phyloP scores from a whole-genome alignment of 768 basidiomycete genomes.

The Termitomyces sp. region DNA sequence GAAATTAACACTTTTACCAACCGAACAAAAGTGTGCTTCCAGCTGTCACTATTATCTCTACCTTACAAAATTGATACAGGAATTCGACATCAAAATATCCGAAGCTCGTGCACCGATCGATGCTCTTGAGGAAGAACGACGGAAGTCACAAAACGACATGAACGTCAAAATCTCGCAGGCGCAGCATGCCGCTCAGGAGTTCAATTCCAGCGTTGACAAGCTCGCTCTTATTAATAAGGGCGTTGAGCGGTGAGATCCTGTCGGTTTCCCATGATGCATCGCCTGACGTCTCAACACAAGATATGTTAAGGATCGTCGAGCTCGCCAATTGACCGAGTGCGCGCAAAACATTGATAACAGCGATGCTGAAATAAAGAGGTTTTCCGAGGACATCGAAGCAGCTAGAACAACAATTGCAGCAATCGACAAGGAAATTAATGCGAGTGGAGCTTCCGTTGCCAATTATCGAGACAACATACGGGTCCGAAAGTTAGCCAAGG shows the following conservation, averaged over 20 bases:
- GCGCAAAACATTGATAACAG: constrained; percentile 44
- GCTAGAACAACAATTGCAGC: constrained; percentile 39
- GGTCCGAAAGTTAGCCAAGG: constrained; percentile 58
- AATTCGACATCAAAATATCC: constrained; percentile 52
- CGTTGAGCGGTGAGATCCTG: constrained; percentile 51
- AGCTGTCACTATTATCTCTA: background rate
- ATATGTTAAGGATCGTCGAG: constrained; percentile 67
- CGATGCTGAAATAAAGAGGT: constrained; percentile 30
- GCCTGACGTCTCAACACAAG: constrained; percentile 29
- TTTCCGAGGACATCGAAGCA: constrained; percentile 30
- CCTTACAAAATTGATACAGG: constrained; percentile 32
- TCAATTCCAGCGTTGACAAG: constrained; percentile 59
- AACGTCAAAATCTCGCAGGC: constrained; percentile 43
- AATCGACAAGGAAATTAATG: constrained; percentile 76
- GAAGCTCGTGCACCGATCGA: constrained; percentile 64
- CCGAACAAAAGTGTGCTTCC: constrained; percentile 43
- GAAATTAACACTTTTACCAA: constrained; percentile 42
- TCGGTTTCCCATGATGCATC: background rate
- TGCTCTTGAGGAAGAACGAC: constrained; percentile 50
- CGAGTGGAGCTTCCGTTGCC: constrained; percentile 60
- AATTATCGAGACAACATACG: constrained; percentile 82
- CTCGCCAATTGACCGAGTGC: constrained; percentile 54
- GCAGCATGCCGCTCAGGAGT: constrained; percentile 53
- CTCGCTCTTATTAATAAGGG: constrained; percentile 54
- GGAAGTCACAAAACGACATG: constrained; percentile 42